Evolutionary conservation across 169 alveolate genomes (phyloP).

Genomic region (Plasmodium vivax): DNA sequence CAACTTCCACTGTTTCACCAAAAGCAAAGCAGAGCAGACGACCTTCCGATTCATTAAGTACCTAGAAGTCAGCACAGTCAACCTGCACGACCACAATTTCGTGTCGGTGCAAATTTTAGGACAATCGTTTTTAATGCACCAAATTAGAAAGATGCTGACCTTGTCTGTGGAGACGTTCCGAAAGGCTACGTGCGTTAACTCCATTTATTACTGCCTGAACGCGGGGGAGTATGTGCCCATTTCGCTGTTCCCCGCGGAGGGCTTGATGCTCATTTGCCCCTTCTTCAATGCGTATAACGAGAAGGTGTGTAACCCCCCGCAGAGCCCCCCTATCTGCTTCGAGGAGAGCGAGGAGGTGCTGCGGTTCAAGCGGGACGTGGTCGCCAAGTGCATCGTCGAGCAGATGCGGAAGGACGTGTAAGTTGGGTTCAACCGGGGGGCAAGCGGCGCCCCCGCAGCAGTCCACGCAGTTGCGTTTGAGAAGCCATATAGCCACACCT

Average conservation of each 20-base stretch:
- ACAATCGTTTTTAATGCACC: constrained; percentile 88
- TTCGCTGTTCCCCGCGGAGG: constrained; percentile 82
- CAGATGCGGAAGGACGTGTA: constrained; percentile 24
- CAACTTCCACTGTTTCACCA: constrained; percentile 85
- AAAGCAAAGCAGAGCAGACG: constrained; percentile 78
- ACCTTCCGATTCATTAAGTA: constrained; percentile 85
- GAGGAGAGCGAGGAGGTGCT: constrained; percentile 24
- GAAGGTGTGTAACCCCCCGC: constrained; percentile 51
- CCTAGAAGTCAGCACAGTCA: constrained; percentile 71
- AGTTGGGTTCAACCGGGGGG: background rate
- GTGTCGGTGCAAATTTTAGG: constrained; percentile 83
- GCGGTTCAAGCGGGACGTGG: constrained; percentile 12
- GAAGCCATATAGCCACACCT: background rate
- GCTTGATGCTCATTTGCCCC: constrained; percentile 77
- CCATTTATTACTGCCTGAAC: constrained; percentile 79
- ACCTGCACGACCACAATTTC: constrained; percentile 34
- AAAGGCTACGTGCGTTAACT: constrained; percentile 83
- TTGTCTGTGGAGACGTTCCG: constrained; percentile 84
- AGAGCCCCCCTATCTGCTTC: constrained; percentile 11
- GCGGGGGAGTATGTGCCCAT: constrained; percentile 70
- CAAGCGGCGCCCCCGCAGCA: background rate
- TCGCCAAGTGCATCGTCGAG: constrained; percentile 36
- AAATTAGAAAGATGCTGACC: constrained; percentile 87
- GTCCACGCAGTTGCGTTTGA: background rate
- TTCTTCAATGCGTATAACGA: constrained; percentile 53